phyloP scores from a whole-genome alignment of 192 early-diverging fungal species.

The Lobulomyces angularis region DNA sequence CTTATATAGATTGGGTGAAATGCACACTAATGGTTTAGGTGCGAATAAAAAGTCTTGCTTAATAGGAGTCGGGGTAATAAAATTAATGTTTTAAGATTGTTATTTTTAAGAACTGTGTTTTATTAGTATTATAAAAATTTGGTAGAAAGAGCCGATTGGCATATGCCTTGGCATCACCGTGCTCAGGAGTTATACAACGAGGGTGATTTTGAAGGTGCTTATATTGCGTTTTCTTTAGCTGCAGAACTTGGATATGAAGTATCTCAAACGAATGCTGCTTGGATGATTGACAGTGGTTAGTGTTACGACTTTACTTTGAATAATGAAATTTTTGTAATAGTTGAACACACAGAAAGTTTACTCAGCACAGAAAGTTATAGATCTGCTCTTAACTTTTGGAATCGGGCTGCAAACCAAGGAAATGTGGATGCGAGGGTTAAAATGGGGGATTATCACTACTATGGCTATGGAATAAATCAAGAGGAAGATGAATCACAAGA shows the following conservation, averaged over 20 bases:
- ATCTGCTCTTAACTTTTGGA: conserved; percentile 80
- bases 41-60: conserved; percentile 44
- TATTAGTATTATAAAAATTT: conserved; percentile 61
- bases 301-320: too few species aligned
- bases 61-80: conserved; percentile 51
- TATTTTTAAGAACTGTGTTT: conserved; percentile 1
- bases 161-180: conserved; percentile 45
- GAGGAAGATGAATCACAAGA: conserved; percentile 3
- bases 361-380: conserved; percentile 25
- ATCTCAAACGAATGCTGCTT: conserved; percentile 82
- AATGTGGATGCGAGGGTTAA: conserved; percentile 82
- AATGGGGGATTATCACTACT: conserved; percentile 85
- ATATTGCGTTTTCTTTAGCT: conserved; percentile 63
- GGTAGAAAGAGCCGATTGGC: conserved; percentile 77
- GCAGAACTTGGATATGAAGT: conserved; percentile 84
- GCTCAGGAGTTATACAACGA: conserved; percentile 44
- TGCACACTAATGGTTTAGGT: conserved; percentile 42
- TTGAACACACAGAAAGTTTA: conserved; percentile 4
- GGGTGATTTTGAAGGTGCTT: conserved; percentile 57
- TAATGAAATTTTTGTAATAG: neutral
- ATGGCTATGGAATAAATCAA: conserved; percentile 56
- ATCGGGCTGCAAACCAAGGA: conserved; percentile 83
- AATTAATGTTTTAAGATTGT: conserved; percentile 2
- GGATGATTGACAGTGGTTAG: conserved; percentile 61
- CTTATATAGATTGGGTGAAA: conserved; percentile 67